Conservation (phyloP, 2,329 filamentous ascomycete species). For the Stenocarpella maydis region DNA sequence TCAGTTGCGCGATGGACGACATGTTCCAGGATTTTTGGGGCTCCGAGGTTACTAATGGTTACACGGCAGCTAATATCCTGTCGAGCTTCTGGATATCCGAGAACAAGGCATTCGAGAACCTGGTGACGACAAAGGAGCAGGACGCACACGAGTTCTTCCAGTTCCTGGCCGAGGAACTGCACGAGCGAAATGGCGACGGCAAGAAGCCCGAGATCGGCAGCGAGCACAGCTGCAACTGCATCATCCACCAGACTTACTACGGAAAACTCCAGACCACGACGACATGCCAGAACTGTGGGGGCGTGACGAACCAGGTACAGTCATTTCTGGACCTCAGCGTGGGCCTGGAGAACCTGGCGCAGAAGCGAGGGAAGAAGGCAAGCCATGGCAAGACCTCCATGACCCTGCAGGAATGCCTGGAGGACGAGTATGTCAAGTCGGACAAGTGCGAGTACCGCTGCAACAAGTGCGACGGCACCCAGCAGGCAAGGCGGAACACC, state of each 20-base stretch:
- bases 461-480: slow-evolving; percentile 77
- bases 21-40: slow-evolving; percentile 78
- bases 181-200: slow-evolving; percentile 79
- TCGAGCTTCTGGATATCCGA: slow-evolving; percentile 90
- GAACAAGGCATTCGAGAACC: slow-evolving; percentile 73
- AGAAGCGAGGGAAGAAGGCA: slow-evolving; percentile 67
- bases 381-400: slow-evolving; percentile 55
- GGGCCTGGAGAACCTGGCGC: slow-evolving; percentile 78
- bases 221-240: slow-evolving; percentile 79
- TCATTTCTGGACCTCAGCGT: slow-evolving; percentile 91
- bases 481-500: slow-evolving; percentile 84
- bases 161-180: slow-evolving; percentile 90
- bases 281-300: slow-evolving; percentile 87
- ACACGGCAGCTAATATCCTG: slow-evolving; percentile 88
- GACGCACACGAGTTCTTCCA: slow-evolving; percentile 98
- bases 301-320: slow-evolving; percentile 82
- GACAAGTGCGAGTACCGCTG: slow-evolving; percentile 94
- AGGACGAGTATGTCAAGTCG: slow-evolving; percentile 83
- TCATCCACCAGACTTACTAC: slow-evolving; percentile 94
- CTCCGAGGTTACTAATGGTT: slow-evolving; percentile 83
- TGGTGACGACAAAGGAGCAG: slow-evolving; percentile 93
- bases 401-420: slow-evolving; percentile 77
- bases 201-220: slow-evolving; percentile 67
- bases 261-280: slow-evolving; percentile 91
- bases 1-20: slow-evolving; percentile 76